Conservation (phyloP, 192 early-diverging fungal genomes). For the Funneliformis mosseae region DNA sequence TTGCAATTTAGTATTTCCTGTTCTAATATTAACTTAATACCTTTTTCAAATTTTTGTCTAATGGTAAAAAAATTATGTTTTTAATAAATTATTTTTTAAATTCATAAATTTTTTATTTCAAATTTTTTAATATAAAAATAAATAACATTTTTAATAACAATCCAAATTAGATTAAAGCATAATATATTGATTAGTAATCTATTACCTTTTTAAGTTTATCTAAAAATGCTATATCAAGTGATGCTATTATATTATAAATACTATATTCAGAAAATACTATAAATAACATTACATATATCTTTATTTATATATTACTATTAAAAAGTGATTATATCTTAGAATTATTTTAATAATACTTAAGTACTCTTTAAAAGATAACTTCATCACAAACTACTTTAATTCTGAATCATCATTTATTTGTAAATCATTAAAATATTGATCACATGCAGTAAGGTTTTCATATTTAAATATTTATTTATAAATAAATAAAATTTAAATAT, state of each 20-base stretch:
- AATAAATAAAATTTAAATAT: no score
- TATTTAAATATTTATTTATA: no score
- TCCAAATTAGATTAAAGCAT: background rate
- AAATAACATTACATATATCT: background rate
- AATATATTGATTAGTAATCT: background rate
- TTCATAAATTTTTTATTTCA: background rate
- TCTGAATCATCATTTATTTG: background rate
- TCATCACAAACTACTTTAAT: conserved; percentile 8
- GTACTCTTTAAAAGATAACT: background rate
- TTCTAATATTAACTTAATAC: background rate
- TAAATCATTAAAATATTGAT: conserved; percentile 6
- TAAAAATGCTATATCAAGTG: background rate
- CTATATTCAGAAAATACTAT: conserved; percentile 2
- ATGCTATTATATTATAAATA: background rate
- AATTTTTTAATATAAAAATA: background rate
- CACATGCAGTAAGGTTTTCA: background rate
- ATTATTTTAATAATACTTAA: conserved; percentile 6
- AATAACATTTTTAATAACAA: background rate
- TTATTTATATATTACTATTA: background rate
- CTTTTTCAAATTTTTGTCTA: background rate
- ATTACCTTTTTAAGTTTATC: background rate
- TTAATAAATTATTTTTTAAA: background rate
- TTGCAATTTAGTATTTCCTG: conserved; percentile 18
- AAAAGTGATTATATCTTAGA: background rate
- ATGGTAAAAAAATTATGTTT: background rate